Evolutionary conservation across 192 early-diverging fungal genomes (phyloP).

Genomic region (Linnemannia hyalina): DNA sequence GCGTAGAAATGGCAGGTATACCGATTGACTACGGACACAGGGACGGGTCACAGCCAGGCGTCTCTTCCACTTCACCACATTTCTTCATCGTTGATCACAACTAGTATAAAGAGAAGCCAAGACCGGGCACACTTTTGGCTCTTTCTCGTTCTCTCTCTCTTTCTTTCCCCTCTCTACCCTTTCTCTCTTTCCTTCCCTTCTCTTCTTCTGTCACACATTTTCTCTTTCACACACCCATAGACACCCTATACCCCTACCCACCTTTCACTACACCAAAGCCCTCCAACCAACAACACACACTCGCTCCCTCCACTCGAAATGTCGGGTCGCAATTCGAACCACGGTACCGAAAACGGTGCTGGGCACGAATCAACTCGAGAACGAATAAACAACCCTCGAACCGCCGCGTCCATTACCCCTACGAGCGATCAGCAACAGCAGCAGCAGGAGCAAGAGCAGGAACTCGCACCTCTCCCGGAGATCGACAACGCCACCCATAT

Average conservation of each 20-base stretch:
- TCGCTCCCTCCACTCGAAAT: not conserved
- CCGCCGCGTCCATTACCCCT: not conserved
- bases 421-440: not conserved
- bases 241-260: not conserved
- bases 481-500: slow-evolving; percentile 37
- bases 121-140: no score
- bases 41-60: no score
- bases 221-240: no score
- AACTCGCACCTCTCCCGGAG: not conserved
- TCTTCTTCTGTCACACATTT: not conserved
- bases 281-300: not conserved
- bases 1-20: no score
- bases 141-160: no score
- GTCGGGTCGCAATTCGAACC: not conserved
- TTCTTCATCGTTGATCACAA: no score
- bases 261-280: not conserved
- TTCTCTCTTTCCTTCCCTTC: not conserved
- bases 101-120: no score
- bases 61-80: no score
- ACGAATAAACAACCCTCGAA: no score
- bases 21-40: no score
- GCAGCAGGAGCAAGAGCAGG: not conserved
- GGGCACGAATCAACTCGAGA: not conserved
- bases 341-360: not conserved
- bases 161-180: no score